Percentiles rank a stretch among this genome's conserved stretches.
These are phyloP conservation scores for Geotrichum europaeum DNA, from an alignment of 1,139 yeast species.

Conservation along the genomic window DNA sequence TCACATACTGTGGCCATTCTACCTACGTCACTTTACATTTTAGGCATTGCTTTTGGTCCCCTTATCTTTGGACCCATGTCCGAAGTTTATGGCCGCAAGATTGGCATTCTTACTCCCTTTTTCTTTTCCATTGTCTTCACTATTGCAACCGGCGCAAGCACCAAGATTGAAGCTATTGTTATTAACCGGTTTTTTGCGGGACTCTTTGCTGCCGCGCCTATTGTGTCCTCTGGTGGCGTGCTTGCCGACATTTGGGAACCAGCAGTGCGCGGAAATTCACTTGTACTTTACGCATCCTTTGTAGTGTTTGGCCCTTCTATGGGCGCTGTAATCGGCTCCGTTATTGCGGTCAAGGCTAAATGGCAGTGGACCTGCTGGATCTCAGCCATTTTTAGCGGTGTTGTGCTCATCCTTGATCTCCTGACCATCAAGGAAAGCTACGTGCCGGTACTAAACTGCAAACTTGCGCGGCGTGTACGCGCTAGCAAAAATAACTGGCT, in stretches of 20 bases:
- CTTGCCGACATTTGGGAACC: constrained; percentile 62
- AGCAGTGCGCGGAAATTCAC: constrained; percentile 61
- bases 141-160: constrained; percentile 54
- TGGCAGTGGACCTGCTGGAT: constrained; percentile 62
- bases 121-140: constrained; percentile 41
- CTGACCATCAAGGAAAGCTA: constrained; percentile 65
- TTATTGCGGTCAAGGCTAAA: constrained; percentile 44
- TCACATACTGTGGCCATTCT: constrained; percentile 56
- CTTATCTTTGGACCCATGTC: constrained; percentile 72
- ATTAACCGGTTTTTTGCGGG: constrained; percentile 63
- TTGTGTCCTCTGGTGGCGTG: constrained; percentile 76
- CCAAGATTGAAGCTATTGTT: constrained; percentile 53
- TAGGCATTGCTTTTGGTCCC: constrained; percentile 73
- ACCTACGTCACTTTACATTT: constrained; percentile 60
- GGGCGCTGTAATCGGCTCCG: constrained; percentile 66
- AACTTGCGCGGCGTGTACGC: constrained; percentile 53
- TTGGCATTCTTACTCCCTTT: constrained; percentile 60
- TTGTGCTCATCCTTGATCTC: constrained; percentile 44
- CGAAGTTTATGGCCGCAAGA: constrained; percentile 68
- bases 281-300: constrained; percentile 63
- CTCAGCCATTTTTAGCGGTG: constrained; percentile 57
- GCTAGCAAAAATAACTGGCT: constrained; percentile 52
- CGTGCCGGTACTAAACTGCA: constrained; percentile 55
- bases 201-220: constrained; percentile 65
- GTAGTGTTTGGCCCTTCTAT: constrained; percentile 70